A percentile compares a stretch with the other conserved stretches of the same genome.
Evolutionary conservation across 2,329 filamentous ascomycete genomes (phyloP).

Genomic region (Colletotrichum tabaci): DNA sequence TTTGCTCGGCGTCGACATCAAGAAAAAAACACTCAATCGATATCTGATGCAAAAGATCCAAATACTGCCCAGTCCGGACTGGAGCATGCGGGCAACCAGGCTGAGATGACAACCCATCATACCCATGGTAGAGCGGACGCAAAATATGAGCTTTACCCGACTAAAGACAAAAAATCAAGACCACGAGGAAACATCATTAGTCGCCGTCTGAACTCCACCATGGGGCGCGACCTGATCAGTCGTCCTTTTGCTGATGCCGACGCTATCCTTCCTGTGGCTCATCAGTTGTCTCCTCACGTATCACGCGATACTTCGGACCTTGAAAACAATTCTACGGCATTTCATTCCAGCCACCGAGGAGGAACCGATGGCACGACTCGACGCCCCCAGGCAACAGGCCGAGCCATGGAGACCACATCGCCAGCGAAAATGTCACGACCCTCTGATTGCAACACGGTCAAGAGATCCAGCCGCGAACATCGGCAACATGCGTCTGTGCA

Average conservation of each 20-base stretch:
- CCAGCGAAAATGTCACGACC: background rate
- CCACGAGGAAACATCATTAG: background rate
- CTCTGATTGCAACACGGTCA: background rate
- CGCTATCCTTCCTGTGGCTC: background rate
- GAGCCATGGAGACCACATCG: background rate
- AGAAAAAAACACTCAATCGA: background rate
- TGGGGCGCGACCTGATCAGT: background rate
- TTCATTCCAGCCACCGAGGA: no score
- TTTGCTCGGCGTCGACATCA: background rate
- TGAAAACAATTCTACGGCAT: background rate
- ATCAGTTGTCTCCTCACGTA: background rate
- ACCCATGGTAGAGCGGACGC: background rate
- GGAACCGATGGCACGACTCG: background rate
- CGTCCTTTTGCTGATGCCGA: conserved; percentile 34
- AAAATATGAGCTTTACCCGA: background rate
- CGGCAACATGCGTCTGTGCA: background rate
- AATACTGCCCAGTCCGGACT: background rate
- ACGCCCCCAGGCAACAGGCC: background rate
- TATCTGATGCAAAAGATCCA: background rate
- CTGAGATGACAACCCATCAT: background rate
- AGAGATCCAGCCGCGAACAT: background rate
- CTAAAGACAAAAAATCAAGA: background rate
- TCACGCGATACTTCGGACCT: background rate
- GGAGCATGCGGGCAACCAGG: background rate
- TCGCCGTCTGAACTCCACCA: background rate